phyloP scores from a whole-genome alignment of 495 filamentous ascomycete species.

The Lindgomyces ingoldianus region DNA sequence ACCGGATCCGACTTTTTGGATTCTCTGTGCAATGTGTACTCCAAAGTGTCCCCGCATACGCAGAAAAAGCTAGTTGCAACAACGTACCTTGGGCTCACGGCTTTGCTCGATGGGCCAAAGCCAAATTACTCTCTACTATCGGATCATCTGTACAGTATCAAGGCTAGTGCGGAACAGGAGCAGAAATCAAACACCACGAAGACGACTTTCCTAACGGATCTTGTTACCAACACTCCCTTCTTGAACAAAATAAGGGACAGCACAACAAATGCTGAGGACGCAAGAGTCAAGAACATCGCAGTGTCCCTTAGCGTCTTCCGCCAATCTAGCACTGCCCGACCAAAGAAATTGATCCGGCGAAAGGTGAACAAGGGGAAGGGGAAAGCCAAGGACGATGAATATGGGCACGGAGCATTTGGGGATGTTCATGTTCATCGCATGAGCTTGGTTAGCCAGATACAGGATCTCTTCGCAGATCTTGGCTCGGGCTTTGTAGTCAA shows the following conservation, averaged over 20 bases:
- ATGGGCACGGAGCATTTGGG: conserved; percentile 48
- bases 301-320: conserved; percentile 56
- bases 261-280: conserved; percentile 36
- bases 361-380: conserved; percentile 71
- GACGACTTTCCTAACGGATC: conserved; percentile 61
- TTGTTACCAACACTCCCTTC: conserved; percentile 63
- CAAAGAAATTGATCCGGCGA: conserved; percentile 51
- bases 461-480: conserved; percentile 90
- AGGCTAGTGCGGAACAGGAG: conserved; percentile 57
- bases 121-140: conserved; percentile 70
- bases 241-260: conserved; percentile 46
- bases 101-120: conserved; percentile 63
- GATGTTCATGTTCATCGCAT: conserved; percentile 77
- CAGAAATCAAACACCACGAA: conserved; percentile 38
- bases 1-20: conserved; percentile 85
- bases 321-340: conserved; percentile 50
- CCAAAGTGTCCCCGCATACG: conserved; percentile 56
- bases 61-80: conserved; percentile 66
- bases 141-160: conserved; percentile 81
- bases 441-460: conserved; percentile 80
- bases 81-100: conserved; percentile 68
- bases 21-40: conserved; percentile 64
- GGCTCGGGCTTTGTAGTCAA: conserved; percentile 79
- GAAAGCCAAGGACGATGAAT: conserved; percentile 48
- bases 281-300: conserved; percentile 61